Percentiles rank a stretch among this genome's conserved stretches.
Evolutionary conservation across 805 yeast species (phyloP).

Genomic region (Vanderwaltozyma yarrowii): DNA sequence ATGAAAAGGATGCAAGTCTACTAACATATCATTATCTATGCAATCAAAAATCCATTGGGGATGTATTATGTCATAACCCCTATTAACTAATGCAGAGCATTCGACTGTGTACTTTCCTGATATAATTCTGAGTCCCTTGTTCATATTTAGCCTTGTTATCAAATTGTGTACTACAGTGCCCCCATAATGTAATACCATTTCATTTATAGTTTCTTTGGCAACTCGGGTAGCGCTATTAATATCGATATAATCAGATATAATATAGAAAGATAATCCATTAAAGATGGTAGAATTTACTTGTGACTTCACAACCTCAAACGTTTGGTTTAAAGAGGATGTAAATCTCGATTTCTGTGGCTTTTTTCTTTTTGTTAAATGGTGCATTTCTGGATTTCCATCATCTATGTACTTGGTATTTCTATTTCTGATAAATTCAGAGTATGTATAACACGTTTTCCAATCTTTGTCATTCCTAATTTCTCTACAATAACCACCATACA

Average conservation of each 20-base stretch:
- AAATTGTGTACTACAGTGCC: constrained; percentile 36
- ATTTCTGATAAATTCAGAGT: constrained; percentile 35
- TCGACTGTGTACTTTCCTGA: constrained; percentile 33
- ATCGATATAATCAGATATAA: constrained; percentile 42
- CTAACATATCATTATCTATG: constrained; percentile 17
- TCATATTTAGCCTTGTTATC: constrained; percentile 10
- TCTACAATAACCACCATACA: constrained; percentile 68
- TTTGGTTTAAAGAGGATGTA: too few relatives aligned
- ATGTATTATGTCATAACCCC: constrained; percentile 49
- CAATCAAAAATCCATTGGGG: constrained; percentile 73
- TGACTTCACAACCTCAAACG: constrained; percentile 1
- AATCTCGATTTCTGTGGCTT: background rate
- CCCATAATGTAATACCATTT: constrained; percentile 37
- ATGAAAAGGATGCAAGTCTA: constrained; percentile 54
- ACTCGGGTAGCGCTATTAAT: constrained; percentile 16
- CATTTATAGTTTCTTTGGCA: constrained; percentile 29
- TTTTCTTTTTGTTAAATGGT: background rate
- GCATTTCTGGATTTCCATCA: background rate
- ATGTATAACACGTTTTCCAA: constrained; percentile 43
- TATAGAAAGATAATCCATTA: constrained; percentile 40
- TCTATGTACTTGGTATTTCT: background rate
- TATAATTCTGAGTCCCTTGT: constrained; percentile 23
- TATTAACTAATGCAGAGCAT: constrained; percentile 30
- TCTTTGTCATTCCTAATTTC: constrained; percentile 59
- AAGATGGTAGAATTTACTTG: constrained; percentile 36